phyloP scores from a whole-genome alignment of 1,284 basidiomycete species.

The Ustilago sp. region DNA sequence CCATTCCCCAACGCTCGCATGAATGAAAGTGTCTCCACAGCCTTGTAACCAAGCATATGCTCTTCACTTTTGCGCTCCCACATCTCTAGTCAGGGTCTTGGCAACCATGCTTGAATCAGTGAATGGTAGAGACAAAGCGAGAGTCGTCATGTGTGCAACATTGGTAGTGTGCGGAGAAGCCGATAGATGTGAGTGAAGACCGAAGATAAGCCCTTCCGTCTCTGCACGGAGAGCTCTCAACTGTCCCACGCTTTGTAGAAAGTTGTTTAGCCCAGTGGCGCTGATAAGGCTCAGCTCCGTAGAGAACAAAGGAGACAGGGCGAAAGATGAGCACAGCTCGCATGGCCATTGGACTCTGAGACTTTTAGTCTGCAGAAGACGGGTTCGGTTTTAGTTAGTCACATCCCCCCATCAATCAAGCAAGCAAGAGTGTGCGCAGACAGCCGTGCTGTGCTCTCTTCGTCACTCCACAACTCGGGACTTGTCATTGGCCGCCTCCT shows the following conservation, averaged over 20 bases:
- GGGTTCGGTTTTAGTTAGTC: conserved; percentile 18
- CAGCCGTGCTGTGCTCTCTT: background rate
- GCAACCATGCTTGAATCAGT: background rate
- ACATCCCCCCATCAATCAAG: no score
- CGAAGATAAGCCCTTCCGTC: conserved; percentile 4
- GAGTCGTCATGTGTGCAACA: conserved; percentile 3
- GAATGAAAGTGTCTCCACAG: background rate
- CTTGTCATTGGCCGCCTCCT: conserved; percentile 18
- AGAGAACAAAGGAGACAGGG: background rate
- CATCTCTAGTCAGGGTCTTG: background rate
- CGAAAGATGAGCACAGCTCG: background rate
- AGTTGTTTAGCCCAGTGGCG: background rate
- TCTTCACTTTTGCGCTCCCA: background rate
- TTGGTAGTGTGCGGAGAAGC: background rate
- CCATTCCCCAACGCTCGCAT: conserved; percentile 4
- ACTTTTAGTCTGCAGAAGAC: background rate
- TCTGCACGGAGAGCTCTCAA: background rate
- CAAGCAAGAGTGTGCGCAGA: background rate
- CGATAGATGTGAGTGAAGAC: background rate
- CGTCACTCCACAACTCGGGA: conserved; percentile 6
- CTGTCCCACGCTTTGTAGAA: background rate
- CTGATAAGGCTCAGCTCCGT: background rate
- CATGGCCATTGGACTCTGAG: background rate
- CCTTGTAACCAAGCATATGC: conserved; percentile 12
- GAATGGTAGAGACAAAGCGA: conserved; percentile 5